Evolutionary conservation across 2,329 filamentous ascomycete genomes (phyloP), one percentile per base, ranked within the genome.

Genomic region (Chalara sp.): DNA sequence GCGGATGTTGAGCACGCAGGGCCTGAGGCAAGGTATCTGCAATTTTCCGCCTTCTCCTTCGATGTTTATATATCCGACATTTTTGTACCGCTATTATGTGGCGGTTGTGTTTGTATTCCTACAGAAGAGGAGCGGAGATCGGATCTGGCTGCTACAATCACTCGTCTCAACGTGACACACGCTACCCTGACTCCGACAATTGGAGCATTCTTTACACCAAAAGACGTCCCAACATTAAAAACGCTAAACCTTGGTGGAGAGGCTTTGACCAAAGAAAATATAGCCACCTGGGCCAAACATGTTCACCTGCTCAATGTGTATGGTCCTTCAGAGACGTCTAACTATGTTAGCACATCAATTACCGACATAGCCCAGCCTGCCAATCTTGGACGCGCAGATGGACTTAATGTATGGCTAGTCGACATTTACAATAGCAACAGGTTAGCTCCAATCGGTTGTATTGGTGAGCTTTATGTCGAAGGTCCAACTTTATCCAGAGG

Each of bases 31-130:
- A 40, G 54, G 21, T 43, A 48, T n/a, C 43, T 56, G 6, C 53
- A 55, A 28, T 56, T 48, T 33, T 30, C 50, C 13, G 32, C 53
- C n/a, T 49, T 49, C 40, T 51, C 44, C 30, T 57, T 49, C 40
- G 55, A 57, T 32, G 51, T 50, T n/a, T 37, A 29, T 35, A 40
- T 56, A 10, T 35, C 4, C 8, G 35, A 37, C 8, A 37, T n/a
- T 10, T 37, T 37, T 4, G n/a, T n/a, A 4, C 37, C 54, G 6
- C 43, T 56, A 5, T 50, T 40, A 6, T 32, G 29, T 32, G 53
- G 55, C 29, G 47, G 46, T 7, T 46, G 46, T 50, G 43, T 56
- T 11, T 57, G 55, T 41, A 46, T 56, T 4, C 53, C 53, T 12
- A 45, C 43, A 29, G 53, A 57, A 29, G 28, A 50, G 3, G 44